phyloP scores from a whole-genome alignment of 352 stramenopile genomes.

The Pythium sukuiense region DNA sequence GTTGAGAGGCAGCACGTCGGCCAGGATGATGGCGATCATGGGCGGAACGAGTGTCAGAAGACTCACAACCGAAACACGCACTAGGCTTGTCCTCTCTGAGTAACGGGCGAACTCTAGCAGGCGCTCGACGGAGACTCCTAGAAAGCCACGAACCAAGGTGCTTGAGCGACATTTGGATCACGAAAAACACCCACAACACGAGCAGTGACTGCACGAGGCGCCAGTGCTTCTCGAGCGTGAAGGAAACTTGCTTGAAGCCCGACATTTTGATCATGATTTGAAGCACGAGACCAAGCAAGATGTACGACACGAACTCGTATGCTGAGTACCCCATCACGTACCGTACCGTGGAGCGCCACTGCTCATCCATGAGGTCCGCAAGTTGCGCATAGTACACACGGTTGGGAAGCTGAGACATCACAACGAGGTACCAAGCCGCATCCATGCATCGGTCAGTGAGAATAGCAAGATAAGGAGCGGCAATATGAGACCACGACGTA shows the following conservation, averaged over 20 bases:
- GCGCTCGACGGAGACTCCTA: too few species aligned
- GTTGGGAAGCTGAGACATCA: not conserved
- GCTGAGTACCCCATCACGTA: not conserved
- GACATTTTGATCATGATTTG: not conserved
- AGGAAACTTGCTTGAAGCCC: conserved; percentile 19
- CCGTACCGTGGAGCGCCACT: not conserved
- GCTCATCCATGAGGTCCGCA: not conserved
- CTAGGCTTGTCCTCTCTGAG: not conserved
- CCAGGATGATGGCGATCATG: conserved; percentile 5
- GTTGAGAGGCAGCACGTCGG: conserved; percentile 3
- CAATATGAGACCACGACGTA: too few species aligned
- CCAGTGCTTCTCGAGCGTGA: conserved; percentile 33
- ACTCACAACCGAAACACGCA: not conserved
- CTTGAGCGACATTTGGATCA: conserved; percentile 23
- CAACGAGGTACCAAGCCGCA: not conserved
- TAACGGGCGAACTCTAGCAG: conserved; percentile 4
- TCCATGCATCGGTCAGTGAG: too few species aligned
- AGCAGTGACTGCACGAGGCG: conserved; percentile 28
- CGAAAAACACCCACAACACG: conserved; percentile 28
- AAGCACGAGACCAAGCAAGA: not conserved
- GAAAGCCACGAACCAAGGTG: conserved; percentile 11
- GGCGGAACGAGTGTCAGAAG: not conserved
- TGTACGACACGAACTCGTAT: not conserved
- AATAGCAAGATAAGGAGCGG: too few species aligned
- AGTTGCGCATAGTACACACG: conserved; percentile 2